Conservation (phyloP, 306 rosid genomes). For the Casuarina equisetifolia region DNA sequence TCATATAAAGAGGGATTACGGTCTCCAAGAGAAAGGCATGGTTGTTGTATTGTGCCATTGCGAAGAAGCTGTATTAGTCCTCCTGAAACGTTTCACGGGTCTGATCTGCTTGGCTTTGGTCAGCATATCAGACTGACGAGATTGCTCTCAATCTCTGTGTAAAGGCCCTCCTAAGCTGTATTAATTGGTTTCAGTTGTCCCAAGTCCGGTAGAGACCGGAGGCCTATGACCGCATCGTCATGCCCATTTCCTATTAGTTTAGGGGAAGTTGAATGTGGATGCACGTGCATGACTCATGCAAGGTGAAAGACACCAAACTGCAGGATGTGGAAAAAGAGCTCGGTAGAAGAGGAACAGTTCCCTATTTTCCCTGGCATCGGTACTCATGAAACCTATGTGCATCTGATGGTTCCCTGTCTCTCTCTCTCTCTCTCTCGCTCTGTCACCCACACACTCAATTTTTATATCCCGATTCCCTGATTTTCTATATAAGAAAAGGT, state of each 20-base stretch:
- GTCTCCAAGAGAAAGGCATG: no score
- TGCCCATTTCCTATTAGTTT: not conserved
- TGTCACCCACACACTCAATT: constrained; percentile 3
- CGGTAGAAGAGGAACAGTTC: constrained; percentile 41
- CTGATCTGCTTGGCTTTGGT: not conserved
- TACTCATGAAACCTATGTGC: constrained; percentile 47
- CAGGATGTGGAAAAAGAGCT: constrained; percentile 36
- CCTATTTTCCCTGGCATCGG: constrained; percentile 68
- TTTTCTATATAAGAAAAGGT: not conserved
- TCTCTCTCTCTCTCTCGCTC: not conserved
- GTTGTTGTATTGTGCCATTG: no score
- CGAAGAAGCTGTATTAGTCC: not conserved
- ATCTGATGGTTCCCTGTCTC: constrained; percentile 8
- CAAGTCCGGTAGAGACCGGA: not conserved
- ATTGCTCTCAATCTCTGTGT: not conserved
- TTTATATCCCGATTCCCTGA: not conserved
- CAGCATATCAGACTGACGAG: not conserved
- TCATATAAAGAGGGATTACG: no score
- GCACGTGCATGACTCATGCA: constrained; percentile 48
- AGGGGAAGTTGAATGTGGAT: constrained; percentile 6
- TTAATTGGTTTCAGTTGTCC: not conserved
- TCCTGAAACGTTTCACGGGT: not conserved
- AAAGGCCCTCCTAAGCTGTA: not conserved
- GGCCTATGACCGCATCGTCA: not conserved
- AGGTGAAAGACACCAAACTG: constrained; percentile 29